A percentile compares a stretch with the other conserved stretches of the same genome.
Evolutionary conservation across 2,329 filamentous ascomycete species (phyloP).

Genomic region (Ophiostoma novo-ulmi): DNA sequence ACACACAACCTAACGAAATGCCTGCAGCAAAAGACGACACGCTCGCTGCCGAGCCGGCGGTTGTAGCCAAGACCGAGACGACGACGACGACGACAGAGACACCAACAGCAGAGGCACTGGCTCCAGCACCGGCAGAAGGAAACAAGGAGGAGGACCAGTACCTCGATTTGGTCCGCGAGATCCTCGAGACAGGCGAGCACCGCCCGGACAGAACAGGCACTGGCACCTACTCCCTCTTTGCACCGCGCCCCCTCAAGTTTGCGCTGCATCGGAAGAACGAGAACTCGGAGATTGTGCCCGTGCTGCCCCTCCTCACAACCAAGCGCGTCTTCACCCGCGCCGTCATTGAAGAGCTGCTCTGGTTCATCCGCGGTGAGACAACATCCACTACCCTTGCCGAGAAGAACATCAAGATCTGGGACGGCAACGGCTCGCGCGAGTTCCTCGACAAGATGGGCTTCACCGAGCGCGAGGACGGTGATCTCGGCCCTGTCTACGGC

Average conservation of each 20-base stretch:
- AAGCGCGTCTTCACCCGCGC: constrained; percentile 93
- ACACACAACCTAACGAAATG: constrained; percentile 18
- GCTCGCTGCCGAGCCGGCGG: not conserved
- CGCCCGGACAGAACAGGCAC: constrained; percentile 92
- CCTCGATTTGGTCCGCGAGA: constrained; percentile 79
- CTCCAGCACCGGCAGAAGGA: constrained; percentile 5
- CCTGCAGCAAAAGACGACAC: constrained; percentile 19
- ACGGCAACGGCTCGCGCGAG: constrained; percentile 87
- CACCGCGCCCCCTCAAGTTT: constrained; percentile 82
- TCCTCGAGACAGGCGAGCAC: constrained; percentile 76
- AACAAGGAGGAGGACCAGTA: constrained; percentile 80
- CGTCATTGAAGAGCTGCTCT: constrained; percentile 86
- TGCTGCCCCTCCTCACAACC: constrained; percentile 91
- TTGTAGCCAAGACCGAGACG: not conserved
- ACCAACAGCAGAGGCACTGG: not conserved
- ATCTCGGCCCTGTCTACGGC: constrained; percentile 92
- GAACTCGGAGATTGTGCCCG: constrained; percentile 54
- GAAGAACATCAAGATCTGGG: constrained; percentile 93
- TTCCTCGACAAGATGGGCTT: constrained; percentile 85
- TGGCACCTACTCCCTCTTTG: constrained; percentile 84
- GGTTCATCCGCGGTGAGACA: constrained; percentile 86
- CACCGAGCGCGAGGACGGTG: constrained; percentile 73
- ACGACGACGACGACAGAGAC: constrained; percentile 9
- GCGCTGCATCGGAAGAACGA: constrained; percentile 45
- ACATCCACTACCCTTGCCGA: constrained; percentile 70